Evolutionary conservation across 2,329 filamentous ascomycete genomes (phyloP).

Genomic region (Pseudocercospora vitis): DNA sequence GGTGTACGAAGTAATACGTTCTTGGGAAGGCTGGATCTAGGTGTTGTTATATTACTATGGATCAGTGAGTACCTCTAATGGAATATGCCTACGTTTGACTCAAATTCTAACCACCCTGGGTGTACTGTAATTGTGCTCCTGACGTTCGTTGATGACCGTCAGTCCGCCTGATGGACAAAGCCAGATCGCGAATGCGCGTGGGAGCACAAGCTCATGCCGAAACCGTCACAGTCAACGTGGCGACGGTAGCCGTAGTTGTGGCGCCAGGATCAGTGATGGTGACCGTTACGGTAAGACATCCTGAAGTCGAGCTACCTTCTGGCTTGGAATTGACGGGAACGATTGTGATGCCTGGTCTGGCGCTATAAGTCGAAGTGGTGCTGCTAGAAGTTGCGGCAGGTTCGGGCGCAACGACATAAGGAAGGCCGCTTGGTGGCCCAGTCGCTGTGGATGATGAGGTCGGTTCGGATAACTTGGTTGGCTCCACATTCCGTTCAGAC

Average conservation of each 20-base stretch:
- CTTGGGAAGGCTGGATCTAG: background rate
- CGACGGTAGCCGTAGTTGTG: slow-evolving; percentile 27
- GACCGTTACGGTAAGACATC: slow-evolving; percentile 15
- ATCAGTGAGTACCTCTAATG: no score
- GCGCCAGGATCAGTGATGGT: slow-evolving; percentile 27
- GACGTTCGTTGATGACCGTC: no score
- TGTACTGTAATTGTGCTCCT: no score
- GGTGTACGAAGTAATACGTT: background rate
- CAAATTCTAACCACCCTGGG: no score
- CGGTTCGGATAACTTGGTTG: background rate
- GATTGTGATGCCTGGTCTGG: slow-evolving; percentile 28
- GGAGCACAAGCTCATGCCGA: background rate
- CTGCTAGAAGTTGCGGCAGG: background rate
- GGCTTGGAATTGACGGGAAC: slow-evolving; percentile 27
- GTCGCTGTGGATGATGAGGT: background rate
- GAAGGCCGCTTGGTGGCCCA: background rate
- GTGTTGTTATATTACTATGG: no score
- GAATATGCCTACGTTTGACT: no score
- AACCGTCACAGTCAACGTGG: slow-evolving; percentile 25
- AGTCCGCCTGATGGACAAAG: no score
- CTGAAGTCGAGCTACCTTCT: background rate
- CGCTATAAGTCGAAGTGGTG: slow-evolving; percentile 11
- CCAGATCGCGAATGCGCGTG: no score
- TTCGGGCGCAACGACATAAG: slow-evolving; percentile 11
- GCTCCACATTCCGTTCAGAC: background rate